Conservation (phyloP, 129 eudicot species). For the Flaveria bidentis region DNA sequence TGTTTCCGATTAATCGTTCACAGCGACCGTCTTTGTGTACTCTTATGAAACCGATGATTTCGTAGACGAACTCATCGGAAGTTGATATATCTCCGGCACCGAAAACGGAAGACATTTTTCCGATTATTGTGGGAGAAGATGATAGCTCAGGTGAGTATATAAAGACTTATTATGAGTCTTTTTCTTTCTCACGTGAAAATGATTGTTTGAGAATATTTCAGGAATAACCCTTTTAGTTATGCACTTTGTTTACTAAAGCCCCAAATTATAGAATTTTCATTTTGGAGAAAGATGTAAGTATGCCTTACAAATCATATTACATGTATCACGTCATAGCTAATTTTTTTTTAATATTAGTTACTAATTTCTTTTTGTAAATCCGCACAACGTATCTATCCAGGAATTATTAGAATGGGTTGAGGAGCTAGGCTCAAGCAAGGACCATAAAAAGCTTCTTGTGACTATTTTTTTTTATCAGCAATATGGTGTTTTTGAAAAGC, state of each 20-base stretch:
- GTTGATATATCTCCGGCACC: background rate
- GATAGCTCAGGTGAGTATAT: background rate
- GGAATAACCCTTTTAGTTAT: background rate
- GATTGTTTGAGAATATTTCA: background rate
- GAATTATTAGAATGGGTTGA: no score
- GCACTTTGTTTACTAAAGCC: background rate
- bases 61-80: background rate
- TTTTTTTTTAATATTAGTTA: no score
- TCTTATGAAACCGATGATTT: constrained; percentile 20
- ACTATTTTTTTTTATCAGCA: no score
- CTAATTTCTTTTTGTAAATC: no score
- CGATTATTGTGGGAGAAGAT: background rate
- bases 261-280: background rate
- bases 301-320: no score
- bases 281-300: background rate
- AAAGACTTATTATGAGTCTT: background rate
- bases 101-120: background rate
- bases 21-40: constrained; percentile 40
- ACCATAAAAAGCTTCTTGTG: no score
- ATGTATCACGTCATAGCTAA: no score
- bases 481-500: no score
- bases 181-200: background rate
- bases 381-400: no score
- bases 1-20: constrained; percentile 19
- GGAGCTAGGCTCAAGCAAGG: no score